Base-by-base conservation (phyloP, 106 monocot genomes). In the Dactylorhiza incarnata region DNA sequence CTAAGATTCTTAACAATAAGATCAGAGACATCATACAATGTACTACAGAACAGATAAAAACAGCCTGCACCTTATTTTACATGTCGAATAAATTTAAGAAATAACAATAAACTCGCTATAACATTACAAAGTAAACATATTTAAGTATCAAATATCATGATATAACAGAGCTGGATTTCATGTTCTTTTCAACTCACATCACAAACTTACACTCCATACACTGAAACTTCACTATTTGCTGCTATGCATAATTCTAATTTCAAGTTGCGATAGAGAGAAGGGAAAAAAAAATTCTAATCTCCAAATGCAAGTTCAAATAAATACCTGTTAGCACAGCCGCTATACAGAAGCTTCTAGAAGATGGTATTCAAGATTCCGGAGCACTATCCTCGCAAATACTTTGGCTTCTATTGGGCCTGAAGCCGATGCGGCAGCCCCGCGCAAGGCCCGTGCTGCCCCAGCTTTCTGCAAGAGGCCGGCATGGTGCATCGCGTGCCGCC, bases 401-500 rank as follows among this genome's bases (percentile, higher is more conserved):
- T 97, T 97, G 16, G 94, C 97, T 84, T 91, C 94, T 15, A 89
- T 74, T 3, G 94, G 87, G 46, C 89, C 89, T 45, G 81, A 86
- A 51, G 87, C 78, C 4, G 94, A 81, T 12, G 90, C 94, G 45
- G 93, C 94, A 16, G 89, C 74, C 17, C 82, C 81, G 68, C 97
- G 91, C 11, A 97, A 77, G 10, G 87, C 82, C 20, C 94, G 85
- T 26, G 84, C 83, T 16, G 87, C 97, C 37, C 85, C 89, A 51
- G 85, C 83, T 78, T 87, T 88, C 70, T 89, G 87, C 74, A 97
- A 45, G 47, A 97, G 89, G 17, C 73, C 72, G 10, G 87, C 87
- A 82, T 97, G 97, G 75, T 97, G 94, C 61, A 80, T 75, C 0
- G 97, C 91, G 82, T 97, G 97, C 73, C 91, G 80, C 9, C 97